Evolutionary conservation across 371 early-diverging fungal genomes (phyloP), one percentile per base, ranked within the genome.

Genomic region (Circinella minor): DNA sequence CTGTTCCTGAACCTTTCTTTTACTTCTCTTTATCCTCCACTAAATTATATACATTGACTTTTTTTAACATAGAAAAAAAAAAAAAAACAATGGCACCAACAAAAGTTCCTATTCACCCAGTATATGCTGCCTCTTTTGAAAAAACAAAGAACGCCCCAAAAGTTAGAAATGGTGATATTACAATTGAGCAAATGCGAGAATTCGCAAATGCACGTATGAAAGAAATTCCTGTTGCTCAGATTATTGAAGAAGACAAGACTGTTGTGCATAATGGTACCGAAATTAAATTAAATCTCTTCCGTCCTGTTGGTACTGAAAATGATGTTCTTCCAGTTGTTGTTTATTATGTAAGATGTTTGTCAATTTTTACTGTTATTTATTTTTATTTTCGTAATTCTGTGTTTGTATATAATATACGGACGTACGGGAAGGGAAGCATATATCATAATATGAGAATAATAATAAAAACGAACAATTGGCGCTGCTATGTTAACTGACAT

Each of bases 251-350:
- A 48, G 69, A 69, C 18, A 37, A 38, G 47, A 63, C 55, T 13
- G 57, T 69, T 9, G n/a, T 18, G 4, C 36, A 36, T 3, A 47
- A 63, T 5, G 69, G 48, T 20, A 63, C 27, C 2, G 15, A 18
- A 3, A 43, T 67, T 48, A 47, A 51, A 13, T 36, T 74, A 34
- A 62, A 49, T 15, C 18, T 67, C 5, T 17, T 70, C 15, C 71
- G 74, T 14, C 74, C 74, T 37, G 55, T 47, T 43, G 74, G 71
- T 11, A 65, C 71, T 5, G 70, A 69, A 36, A 60, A 62, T 36
- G 65, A 64, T 3, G 36, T 48, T 1, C 59, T 76, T 34, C 76
- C 76, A 36, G 70, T 55, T 4, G 39, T 76, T 18, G 27, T 76
- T 43, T 76, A 61, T 46, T 54, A 66, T 43, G 74, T 74, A 65